phyloP scores from a whole-genome alignment of 768 basidiomycete species.

The Panaeolus cyanescens region DNA sequence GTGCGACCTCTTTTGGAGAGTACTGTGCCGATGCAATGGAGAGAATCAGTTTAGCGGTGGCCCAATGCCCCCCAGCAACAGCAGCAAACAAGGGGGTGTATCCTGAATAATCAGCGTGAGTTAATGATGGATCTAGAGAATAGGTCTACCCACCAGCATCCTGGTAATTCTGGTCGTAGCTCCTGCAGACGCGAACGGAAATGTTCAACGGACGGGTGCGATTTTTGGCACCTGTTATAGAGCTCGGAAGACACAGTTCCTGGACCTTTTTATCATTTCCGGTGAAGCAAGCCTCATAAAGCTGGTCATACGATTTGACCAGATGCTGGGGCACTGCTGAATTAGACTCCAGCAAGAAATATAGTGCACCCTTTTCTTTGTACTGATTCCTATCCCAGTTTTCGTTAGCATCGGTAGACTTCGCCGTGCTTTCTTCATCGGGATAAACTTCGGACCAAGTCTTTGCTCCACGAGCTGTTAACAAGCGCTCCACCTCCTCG shows the following conservation, averaged over 20 bases:
- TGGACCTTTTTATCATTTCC: constrained; percentile 55
- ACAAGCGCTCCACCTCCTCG: constrained; percentile 31
- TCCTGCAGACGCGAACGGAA: constrained; percentile 31
- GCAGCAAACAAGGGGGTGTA: constrained; percentile 54
- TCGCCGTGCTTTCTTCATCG: constrained; percentile 14
- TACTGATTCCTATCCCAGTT: neutral
- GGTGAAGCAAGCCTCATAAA: constrained; percentile 56
- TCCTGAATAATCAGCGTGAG: constrained; percentile 29
- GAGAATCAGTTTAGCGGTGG: constrained; percentile 56
- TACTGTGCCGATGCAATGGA: constrained; percentile 60
- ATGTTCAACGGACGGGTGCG: constrained; percentile 40
- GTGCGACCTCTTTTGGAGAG: constrained; percentile 35
- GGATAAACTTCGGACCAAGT: constrained; percentile 43
- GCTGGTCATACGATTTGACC: constrained; percentile 46
- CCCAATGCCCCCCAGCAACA: constrained; percentile 50
- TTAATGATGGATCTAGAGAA: neutral
- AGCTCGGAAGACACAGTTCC: constrained; percentile 50
- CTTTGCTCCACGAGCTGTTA: constrained; percentile 41
- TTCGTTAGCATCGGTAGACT: neutral
- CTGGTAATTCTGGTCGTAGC: constrained; percentile 14
- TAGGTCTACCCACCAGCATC: constrained; percentile 23
- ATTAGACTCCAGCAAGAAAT: constrained; percentile 6
- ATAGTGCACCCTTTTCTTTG: constrained; percentile 12
- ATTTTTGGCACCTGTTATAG: constrained; percentile 17
- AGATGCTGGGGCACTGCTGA: constrained; percentile 33